A percentile compares a stretch with the other conserved stretches of the same genome.
phyloP scores from a whole-genome alignment of 495 filamentous ascomycete species.

The Podospora australis region DNA sequence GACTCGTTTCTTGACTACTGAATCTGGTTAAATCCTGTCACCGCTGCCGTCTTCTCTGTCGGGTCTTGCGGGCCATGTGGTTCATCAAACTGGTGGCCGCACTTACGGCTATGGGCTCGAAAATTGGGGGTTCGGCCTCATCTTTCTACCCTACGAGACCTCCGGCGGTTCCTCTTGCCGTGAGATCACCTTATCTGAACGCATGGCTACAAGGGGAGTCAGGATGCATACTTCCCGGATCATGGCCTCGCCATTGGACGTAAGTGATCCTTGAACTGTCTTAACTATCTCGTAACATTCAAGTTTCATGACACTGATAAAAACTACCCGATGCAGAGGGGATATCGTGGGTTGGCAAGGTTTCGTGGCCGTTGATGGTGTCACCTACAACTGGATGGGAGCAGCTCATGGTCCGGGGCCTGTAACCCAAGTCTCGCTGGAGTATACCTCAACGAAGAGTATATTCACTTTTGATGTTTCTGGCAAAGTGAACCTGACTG shows the following conservation, averaged over 20 bases:
- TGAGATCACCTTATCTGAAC: constrained; percentile 27
- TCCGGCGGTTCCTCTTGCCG: constrained; percentile 22
- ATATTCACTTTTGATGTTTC: constrained; percentile 75
- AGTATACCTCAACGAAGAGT: constrained; percentile 82
- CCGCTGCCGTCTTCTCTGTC: too few relatives aligned
- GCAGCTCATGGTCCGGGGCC: constrained; percentile 44
- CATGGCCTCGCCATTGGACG: constrained; percentile 27
- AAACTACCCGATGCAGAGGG: constrained; percentile 50
- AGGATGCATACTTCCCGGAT: constrained; percentile 18
- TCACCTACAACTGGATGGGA: constrained; percentile 59
- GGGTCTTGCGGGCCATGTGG: constrained; percentile 5
- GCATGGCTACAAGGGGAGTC: constrained; percentile 26
- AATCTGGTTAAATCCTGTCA: background rate
- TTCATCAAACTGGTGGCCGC: constrained; percentile 6
- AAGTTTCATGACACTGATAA: constrained; percentile 6
- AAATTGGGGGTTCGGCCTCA: constrained; percentile 5
- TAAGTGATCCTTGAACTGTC: constrained; percentile 16
- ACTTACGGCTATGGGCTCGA: constrained; percentile 8
- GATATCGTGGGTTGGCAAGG: constrained; percentile 72
- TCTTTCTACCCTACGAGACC: constrained; percentile 17
- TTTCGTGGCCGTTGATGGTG: constrained; percentile 48
- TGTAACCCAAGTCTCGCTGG: constrained; percentile 46
- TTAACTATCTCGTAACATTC: background rate
- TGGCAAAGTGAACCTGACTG: constrained; percentile 57
- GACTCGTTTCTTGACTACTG: background rate